Base-by-base conservation (phyloP, 371 early-diverging fungal species). In the Umbelopsis sp. region DNA sequence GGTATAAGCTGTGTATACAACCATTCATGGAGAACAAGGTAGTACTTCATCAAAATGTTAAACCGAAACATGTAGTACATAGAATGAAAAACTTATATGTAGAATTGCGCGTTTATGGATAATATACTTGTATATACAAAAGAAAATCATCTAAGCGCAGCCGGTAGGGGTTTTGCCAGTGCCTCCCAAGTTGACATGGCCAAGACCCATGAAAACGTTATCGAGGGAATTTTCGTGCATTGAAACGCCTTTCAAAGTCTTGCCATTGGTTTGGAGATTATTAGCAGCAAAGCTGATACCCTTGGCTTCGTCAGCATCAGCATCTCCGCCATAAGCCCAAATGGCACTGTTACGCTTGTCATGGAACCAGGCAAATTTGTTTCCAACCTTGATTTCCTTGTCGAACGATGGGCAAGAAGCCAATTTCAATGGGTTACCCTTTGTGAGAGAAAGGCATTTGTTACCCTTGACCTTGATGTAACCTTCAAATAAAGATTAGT, bases 261-360 rank as follows among this genome's bases (percentile, higher is more conserved):
- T 44, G 50, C 50, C 69, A 3, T 32, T 68, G 63, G 69, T 68
- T 32, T 63, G 63, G 63, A 68, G 69, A 10, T 62, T 48, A 11
- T 38, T 48, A 32, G 63, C 45, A 35, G 63, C 69, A 44, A 68
- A 57, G 25, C 2, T 46, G 50, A 44, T 11, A 41, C 69, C 69
- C 12, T 68, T 45, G 63, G 29, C 46, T 63, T 68, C 69, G 10
- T 22, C 44, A 37, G 63, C 69, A 63, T 16, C n/a, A 5, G 44
- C 50, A 50, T 68, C 69, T 29, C 69, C 69, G n/a, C 63, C 69
- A 50, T 68, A 68, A 37, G 69, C 69, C 69, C 69, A 68, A 14
- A 63, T 63, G 44, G 69, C 69, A 44, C 69, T 63, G 29, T 63
- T 62, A 63, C 69, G 69, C 63, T 63, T 68, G 69, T 68, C 69